Evolutionary conservation across 192 early-diverging fungal species (phyloP), one percentile per base, ranked within the genome.

Genomic region (Coemansia sp.): DNA sequence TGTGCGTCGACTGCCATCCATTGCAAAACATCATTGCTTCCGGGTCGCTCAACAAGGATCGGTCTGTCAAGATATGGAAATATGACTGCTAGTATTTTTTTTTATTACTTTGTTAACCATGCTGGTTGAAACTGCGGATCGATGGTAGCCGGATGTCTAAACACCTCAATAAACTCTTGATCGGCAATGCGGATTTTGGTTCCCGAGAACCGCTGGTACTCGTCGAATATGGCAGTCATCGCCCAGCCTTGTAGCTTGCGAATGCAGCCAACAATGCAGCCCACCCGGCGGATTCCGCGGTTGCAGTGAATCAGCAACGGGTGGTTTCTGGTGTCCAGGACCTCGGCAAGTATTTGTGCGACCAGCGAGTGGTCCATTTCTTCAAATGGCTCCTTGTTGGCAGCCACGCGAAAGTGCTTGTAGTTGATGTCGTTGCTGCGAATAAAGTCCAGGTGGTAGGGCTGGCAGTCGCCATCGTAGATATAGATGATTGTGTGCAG

Each of bases 171-270:
- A 72, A 96, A 91, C 85, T 97, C 92, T 66, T 96, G 92, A 75
- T 97, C 95, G 10, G 90, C 88, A 23, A 97, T 86, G 42, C 87
- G 64, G 17, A 93, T 86, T 69, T 91, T 93, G 12, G 86, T 85
- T 21, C 92, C 95, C 12, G 96, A 90, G 56, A 98, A 98, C 37
- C 93, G 70, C 40, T 92, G 77, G 62, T 96, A 98, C 76, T 98
- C 96, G 79, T 94, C 93, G 83, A 97, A 98, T 12, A 95, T 96
- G 5, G 90, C 88, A 0, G 96, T 92, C 85, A 95, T 86, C 15
- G 93, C 92, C 96, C 96, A 98, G 42, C 84, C 84, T 54, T 97
- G 93, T 42, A 95, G 80, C 68, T 95, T 97, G 18, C 96, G 74
- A 12, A 98, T 79, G 56, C 93, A 95, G 3, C 94, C 94, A 15